These are phyloP conservation scores for Lipomyces yamanashiensis DNA, from an alignment of 805 yeast genomes.

Conservation along the genomic window DNA sequence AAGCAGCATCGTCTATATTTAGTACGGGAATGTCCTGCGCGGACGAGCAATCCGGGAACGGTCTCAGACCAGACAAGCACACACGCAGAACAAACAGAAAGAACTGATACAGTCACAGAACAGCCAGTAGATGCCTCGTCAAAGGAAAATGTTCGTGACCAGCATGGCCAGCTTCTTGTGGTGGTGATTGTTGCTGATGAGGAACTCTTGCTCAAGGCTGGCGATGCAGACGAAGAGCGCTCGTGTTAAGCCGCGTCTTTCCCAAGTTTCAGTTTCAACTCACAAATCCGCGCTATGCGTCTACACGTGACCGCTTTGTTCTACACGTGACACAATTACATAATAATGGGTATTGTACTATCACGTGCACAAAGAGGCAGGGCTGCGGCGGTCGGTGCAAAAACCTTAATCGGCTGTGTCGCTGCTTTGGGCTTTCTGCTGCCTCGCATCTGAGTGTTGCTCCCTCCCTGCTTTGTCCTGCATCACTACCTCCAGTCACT, in stretches of 20 bases:
- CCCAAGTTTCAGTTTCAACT: too few species aligned
- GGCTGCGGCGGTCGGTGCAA: background rate
- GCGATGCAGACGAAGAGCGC: too few species aligned
- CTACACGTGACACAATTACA: too few species aligned
- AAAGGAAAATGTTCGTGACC: too few species aligned
- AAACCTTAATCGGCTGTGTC: too few species aligned
- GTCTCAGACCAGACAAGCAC: background rate
- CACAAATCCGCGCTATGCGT: too few species aligned
- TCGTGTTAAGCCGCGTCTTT: too few species aligned
- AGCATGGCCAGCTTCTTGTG: too few species aligned
- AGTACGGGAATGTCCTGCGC: background rate
- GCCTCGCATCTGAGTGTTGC: background rate
- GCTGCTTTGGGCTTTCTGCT: background rate
- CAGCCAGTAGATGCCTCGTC: background rate
- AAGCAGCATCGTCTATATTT: slow-evolving; percentile 7
- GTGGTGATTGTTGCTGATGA: too few species aligned
- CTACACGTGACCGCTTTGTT: too few species aligned
- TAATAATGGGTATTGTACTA: too few species aligned
- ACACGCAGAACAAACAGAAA: background rate
- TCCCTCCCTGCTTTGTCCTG: background rate
- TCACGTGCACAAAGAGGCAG: background rate
- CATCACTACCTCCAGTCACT: background rate
- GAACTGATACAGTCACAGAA: background rate
- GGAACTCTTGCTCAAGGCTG: too few species aligned
- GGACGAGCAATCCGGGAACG: background rate